A percentile compares a stretch with the other conserved stretches of the same genome.
Evolutionary conservation across 1,284 basidiomycete species (phyloP).

Genomic region (Rhodotorula glutinis): DNA sequence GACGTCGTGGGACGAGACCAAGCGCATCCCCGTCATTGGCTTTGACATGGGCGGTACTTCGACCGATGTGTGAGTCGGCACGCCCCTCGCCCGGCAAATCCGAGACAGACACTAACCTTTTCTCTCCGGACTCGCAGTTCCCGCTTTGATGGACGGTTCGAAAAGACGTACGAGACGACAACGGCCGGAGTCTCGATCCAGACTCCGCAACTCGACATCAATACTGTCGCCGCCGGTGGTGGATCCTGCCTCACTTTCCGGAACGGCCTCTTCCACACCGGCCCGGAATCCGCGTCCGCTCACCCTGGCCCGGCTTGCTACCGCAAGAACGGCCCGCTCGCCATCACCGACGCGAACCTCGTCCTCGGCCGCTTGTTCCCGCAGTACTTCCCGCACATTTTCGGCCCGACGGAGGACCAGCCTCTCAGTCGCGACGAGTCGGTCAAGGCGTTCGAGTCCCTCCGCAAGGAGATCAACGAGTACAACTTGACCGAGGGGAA

Average conservation of each 20-base stretch:
- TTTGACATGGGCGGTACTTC: conserved; percentile 67
- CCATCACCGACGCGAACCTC: conserved; percentile 82
- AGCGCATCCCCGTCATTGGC: conserved; percentile 65
- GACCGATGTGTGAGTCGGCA: conserved; percentile 63
- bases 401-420: conserved; percentile 79
- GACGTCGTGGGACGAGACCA: conserved; percentile 71
- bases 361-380: conserved; percentile 77
- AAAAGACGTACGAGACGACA: conserved; percentile 84
- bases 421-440: conserved; percentile 72
- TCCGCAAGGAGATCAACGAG: conserved; percentile 65
- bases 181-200: conserved; percentile 87
- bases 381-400: conserved; percentile 63
- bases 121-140: conserved; percentile 49
- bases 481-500: conserved; percentile 14
- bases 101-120: background rate
- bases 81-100: no score
- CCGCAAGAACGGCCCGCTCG: conserved; percentile 78
- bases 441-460: conserved; percentile 60
- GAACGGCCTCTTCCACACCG: conserved; percentile 57
- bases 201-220: conserved; percentile 64
- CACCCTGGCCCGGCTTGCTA: conserved; percentile 65
- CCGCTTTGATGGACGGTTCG: conserved; percentile 77
- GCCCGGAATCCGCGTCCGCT: conserved; percentile 60
- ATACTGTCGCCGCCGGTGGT: conserved; percentile 70
- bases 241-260: conserved; percentile 76